Base-by-base conservation (phyloP, 371 early-diverging fungal genomes). In the Blastocladiella emersonii region DNA sequence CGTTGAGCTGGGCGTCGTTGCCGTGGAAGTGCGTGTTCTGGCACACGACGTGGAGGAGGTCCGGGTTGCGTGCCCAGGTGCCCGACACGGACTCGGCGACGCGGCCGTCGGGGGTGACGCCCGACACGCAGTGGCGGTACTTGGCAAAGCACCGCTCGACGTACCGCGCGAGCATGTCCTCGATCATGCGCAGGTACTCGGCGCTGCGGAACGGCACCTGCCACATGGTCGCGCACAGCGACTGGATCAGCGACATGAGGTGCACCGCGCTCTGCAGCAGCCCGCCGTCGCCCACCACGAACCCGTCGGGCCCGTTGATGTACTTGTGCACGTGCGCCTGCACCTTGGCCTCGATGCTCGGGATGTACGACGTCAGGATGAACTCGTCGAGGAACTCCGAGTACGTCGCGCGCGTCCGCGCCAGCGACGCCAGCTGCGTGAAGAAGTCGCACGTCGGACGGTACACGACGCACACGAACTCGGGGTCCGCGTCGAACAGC, bases 1-100 rank as follows among this genome's bases (percentile, higher is more conserved):
- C 1, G 21, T 59, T 43, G 10, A 37, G 30, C 36, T 34, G 36
- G 35, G 34, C 41, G 17, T 2, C 5, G 56, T 81, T 81, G 30
- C 76, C 76, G 44, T 71, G 72, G 64, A 83, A 78, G 57, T 76
- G 78, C 4, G 86, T 78, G 66, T 85, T 84, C 62, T 85, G 82
- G 2, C 80, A 65, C 10, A 88, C 68, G n/a, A 86, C 55, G 17
- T 78, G 79, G 36, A 81, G 74, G 8, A 93, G 66, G 36, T 82
- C 87, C 36, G 80, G 81, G 62, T 88, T 82, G 64, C 88, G 84
- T 1, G 91, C 88, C 92, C 92, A 93, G 35, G 78, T 81, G 35
- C 86, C 87, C 56, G 43, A 35, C 23, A 63, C 30, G 35, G 10
- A 32, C 34, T 45, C 37, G 12, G 6, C 39, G 13, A 3, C 10